These are phyloP conservation scores for Poa pratensis DNA, from an alignment of 176 grass and related monocot species.

Conservation along the genomic window DNA sequence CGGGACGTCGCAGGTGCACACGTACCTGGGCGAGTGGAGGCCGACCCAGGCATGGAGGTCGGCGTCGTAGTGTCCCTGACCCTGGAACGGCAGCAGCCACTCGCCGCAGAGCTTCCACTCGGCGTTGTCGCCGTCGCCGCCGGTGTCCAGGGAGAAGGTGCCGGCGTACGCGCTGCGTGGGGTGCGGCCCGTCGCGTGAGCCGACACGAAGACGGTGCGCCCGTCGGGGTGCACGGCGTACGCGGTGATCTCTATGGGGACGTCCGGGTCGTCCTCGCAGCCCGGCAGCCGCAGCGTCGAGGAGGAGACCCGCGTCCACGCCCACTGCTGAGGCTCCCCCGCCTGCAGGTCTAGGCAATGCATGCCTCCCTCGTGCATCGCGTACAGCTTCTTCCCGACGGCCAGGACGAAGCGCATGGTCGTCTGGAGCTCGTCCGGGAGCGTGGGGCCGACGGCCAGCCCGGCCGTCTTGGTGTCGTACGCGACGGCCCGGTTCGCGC, in stretches of 20 bases:
- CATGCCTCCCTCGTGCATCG: background rate
- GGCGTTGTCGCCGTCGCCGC: background rate
- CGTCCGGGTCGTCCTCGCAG: background rate
- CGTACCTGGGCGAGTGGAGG: background rate
- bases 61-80: conserved; percentile 37
- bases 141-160: conserved; percentile 14
- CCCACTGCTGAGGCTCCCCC: no score
- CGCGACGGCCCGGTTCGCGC: background rate
- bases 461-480: background rate
- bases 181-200: background rate
- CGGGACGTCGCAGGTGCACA: conserved; percentile 22
- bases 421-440: background rate
- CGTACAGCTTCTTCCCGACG: background rate
- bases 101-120: conserved; percentile 11
- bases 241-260: background rate
- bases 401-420: background rate
- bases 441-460: background rate
- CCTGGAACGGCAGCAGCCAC: conserved; percentile 34
- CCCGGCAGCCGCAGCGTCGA: background rate
- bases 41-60: conserved; percentile 30
- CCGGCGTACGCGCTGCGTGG: background rate
- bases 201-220: conserved; percentile 1
- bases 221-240: conserved; percentile 17
- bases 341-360: background rate
- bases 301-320: background rate